Base-by-base conservation (phyloP, 2,329 filamentous ascomycete genomes). In the Penicillium palitans region DNA sequence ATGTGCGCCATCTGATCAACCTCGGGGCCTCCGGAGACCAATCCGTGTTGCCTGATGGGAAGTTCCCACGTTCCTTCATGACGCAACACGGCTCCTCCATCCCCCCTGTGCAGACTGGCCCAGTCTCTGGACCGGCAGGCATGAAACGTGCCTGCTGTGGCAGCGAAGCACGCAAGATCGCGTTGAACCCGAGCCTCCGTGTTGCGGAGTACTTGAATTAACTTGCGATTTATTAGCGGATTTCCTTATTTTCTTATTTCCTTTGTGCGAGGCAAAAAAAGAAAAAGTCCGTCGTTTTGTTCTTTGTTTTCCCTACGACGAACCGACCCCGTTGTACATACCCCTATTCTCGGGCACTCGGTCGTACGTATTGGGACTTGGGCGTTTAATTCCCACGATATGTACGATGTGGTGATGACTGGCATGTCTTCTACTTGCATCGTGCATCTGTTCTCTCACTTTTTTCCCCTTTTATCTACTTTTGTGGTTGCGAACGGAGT, bases 101-200 rank as follows among this genome's bases (percentile, higher is more conserved):
- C 37, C 55, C 25, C 49, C 61, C 15, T 59, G 61, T 4, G 62
- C 59, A 15, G 52, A 62, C 61, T 47, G 59, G 67, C 39, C 64
- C 69, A n/a, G 62, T 76, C 19, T 71, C 74, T 41, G 69, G 70
- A n/a, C 69, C 70, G 4, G 70, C 67, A 10, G 72, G 74, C 46
- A 73, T 74, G 70, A 77, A 77, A 62, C 74, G 76, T 47, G 72
- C 74, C 35, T 77, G 76, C 66, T 76, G 75, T 55, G 75, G 73
- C 39, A 74, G 69, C 47, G 74, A 77, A 65, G 71, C 72, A 40
- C 64, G 67, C 50, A 73, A 74, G 63, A 58, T 75, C 51, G 72
- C 72, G n/a, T 57, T 74, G 19, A 70, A 72, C 57, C 70, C 72
- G n/a, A 65, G 62, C 44, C 58, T 74, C 52, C 72, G 72, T 35